Evolutionary conservation across 495 filamentous ascomycete species (phyloP), one percentile per base, ranked within the genome.

Genomic region (Thozetella sp.): DNA sequence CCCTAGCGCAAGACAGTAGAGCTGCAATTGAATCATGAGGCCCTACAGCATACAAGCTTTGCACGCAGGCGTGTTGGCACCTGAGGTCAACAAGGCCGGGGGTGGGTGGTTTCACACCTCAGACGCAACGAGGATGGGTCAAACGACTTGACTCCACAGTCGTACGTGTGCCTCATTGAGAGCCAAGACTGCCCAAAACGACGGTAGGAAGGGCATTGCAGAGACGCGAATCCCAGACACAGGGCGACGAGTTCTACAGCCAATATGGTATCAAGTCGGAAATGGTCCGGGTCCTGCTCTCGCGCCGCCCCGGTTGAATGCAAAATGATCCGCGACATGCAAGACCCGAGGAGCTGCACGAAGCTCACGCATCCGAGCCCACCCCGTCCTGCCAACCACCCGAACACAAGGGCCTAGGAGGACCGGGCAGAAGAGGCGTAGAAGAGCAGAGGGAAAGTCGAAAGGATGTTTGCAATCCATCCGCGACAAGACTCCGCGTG

Each of bases 381-480:
- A 6, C 30, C 30, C 17, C 30, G 17, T 37, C 30, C 30, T 37
- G 17, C 30, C 30, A 17, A 37, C 30, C 9, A 37, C 30, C 30
- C 30, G 30, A 37, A 17, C 30, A n/a, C n/a, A n/a, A n/a, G 30
- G 30, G 30, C 6, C 9, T 37, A 37, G 30, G 30, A 17, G 30
- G 30, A 17, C 9, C 9, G 30, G 30, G 30, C 17, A 37, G 9
- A 17, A n/a, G 9, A 59, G 30, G n/a, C 24, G 25, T 24, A 54
- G 43, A 25, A 50, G 2, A 52, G 25, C n/a, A n/a, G 12, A 50
- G 23, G 26, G 22, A 22, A n/a, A 22, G 26, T 22, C 10, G 9
- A 57, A 13, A 12, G 54, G 26, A 65, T 75, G 72, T 75, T 46
- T 46, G 71, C 72, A 70, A 57, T 74, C 70, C 72, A 54, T 55